phyloP scores from a whole-genome alignment of 2,329 filamentous ascomycete genomes.

The Fusarium chlamydosporum region DNA sequence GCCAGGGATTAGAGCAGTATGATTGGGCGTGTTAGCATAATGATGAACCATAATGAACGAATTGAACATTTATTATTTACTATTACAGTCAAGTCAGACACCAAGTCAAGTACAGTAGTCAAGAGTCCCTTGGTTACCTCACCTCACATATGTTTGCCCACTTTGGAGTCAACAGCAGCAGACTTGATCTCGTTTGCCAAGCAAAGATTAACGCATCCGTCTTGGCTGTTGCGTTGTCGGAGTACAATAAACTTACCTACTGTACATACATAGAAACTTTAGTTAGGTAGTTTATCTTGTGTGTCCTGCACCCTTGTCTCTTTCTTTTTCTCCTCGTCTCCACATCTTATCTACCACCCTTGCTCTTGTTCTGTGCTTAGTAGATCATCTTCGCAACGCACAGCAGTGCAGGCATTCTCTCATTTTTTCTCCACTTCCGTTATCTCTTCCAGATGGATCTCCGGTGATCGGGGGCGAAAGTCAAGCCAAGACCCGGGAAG shows the following conservation, averaged over 20 bases:
- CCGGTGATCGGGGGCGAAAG: constrained; percentile 27
- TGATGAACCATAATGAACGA: constrained; percentile 36
- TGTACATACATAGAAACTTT: no score
- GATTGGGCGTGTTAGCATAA: constrained; percentile 31
- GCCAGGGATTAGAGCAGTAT: constrained; percentile 21
- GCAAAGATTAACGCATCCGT: not conserved
- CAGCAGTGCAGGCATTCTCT: not conserved
- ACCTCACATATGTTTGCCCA: not conserved
- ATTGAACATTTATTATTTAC: constrained; percentile 21
- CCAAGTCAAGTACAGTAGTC: no score
- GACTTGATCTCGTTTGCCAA: constrained; percentile 19
- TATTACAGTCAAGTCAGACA: not conserved
- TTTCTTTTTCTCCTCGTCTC: constrained; percentile 21
- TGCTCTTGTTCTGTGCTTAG: not conserved
- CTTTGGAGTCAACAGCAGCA: not conserved
- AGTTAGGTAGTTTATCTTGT: constrained; percentile 13
- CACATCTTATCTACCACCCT: constrained; percentile 35
- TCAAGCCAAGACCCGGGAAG: constrained; percentile 4
- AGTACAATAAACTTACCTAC: no score
- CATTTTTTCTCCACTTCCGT: constrained; percentile 19
- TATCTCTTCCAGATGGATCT: constrained; percentile 36
- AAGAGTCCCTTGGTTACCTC: not conserved
- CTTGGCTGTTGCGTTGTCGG: constrained; percentile 20
- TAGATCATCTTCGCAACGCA: constrained; percentile 11
- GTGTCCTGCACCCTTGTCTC: not conserved